Percentiles rank a stretch among this genome's conserved stretches.
Evolutionary conservation across 495 filamentous ascomycete species (phyloP).

Genomic region (Podospora didyma): DNA sequence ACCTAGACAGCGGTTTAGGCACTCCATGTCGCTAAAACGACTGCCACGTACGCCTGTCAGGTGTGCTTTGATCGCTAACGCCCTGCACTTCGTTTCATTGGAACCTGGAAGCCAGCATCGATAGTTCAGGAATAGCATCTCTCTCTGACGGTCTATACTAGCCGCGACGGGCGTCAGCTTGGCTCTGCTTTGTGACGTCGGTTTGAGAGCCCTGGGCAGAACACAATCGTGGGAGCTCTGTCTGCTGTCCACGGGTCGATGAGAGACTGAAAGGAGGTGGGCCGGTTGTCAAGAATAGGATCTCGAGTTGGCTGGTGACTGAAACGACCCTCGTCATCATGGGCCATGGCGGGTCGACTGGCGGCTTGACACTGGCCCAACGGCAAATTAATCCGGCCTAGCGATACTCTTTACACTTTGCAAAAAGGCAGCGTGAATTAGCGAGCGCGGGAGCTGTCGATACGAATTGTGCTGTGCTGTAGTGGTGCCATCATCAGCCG

Average conservation of each 20-base stretch:
- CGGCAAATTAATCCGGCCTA: not conserved
- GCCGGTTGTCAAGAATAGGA: not conserved
- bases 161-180: not conserved
- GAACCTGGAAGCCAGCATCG: not conserved
- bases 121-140: no score
- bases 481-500: not conserved
- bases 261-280: not conserved
- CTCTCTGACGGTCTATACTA: not conserved
- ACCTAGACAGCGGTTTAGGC: conserved; percentile 8
- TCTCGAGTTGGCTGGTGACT: conserved; percentile 1
- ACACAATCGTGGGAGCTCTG: not conserved
- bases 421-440: no score
- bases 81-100: conserved; percentile 7
- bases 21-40: conserved; percentile 4
- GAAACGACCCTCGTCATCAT: conserved; percentile 15
- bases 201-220: not conserved
- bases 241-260: not conserved
- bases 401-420: no score
- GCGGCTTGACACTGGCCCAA: not conserved
- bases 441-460: not conserved
- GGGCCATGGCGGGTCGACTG: not conserved
- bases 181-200: not conserved
- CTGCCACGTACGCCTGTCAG: conserved; percentile 23
- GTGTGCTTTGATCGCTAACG: conserved; percentile 7
- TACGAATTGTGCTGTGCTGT: not conserved